Evolutionary conservation across 1,284 basidiomycete species (phyloP), one percentile per base, ranked within the genome.

Genomic region (Trametes hirsuta): DNA sequence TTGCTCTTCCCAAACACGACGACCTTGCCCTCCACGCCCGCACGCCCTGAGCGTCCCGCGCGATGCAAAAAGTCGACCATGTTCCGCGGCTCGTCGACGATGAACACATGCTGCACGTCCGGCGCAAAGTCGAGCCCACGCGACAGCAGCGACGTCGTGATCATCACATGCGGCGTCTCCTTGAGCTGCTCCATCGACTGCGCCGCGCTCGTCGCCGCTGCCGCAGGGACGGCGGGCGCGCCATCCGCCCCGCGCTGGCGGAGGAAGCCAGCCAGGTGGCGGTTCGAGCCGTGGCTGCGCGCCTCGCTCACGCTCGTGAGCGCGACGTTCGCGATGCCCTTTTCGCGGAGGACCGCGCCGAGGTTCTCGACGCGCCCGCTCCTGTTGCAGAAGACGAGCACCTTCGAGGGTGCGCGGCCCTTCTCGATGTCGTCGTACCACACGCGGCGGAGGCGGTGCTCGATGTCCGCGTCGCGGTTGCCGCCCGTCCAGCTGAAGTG

Each of bases 121-220:
- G 93, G 86, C 14, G 86, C 79, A 69, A 97, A 97, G 72, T 97
- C 95, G 10, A 97, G 81, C 3, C 94, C 95, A 15, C 95, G 85
- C n/a, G 93, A 94, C 34, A 97, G 86, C 22, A 97, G 80, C 10
- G 94, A 95, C 0, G 94, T 97, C 24, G 94, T 95, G 58, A 96
- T 82, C 66, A 97, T 79, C 30, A 95, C 87, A 58, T 88, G 82
- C 14, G 91, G 86, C 0, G 68, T 66, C 4, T 74, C 68, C 53
- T 63, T 69, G 14, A 63, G 55, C 50, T 66, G 63, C 39, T 65
- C 64, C 24, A 54, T 53, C 56, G 59, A 39, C 22, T 24, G 35
- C n/a, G 58, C 47, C 18, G 41, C 44, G 9, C 53, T n/a, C n/a
- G 35, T 22, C 12, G 35, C 18, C 6, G 21, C 36, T 2, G 50